phyloP scores from a whole-genome alignment of 2,329 filamentous ascomycete species.

The Atkinsonella hypoxylon region DNA sequence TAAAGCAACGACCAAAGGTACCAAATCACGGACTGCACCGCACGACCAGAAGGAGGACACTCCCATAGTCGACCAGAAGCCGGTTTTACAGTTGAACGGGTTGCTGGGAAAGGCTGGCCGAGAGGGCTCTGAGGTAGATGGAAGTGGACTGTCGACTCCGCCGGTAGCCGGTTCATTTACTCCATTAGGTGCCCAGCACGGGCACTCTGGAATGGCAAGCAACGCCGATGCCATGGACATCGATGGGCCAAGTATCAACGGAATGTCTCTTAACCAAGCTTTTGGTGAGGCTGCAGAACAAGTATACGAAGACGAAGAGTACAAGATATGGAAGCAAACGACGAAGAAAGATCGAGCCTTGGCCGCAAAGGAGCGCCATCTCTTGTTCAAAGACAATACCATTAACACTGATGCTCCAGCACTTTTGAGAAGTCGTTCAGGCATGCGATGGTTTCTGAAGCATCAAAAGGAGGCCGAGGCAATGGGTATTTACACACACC shows the following conservation, averaged over 20 bases:
- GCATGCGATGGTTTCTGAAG: conserved; percentile 80
- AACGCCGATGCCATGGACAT: conserved; percentile 81
- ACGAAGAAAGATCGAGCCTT: conserved; percentile 91
- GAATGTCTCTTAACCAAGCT: conserved; percentile 49
- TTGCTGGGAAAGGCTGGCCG: conserved; percentile 44
- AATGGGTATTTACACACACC: conserved; percentile 27
- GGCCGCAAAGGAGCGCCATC: conserved; percentile 73
- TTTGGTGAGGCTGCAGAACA: conserved; percentile 60
- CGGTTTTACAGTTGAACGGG: conserved; percentile 54
- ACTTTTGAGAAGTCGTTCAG: conserved; percentile 69
- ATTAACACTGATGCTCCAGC: conserved; percentile 83
- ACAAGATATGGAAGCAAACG: conserved; percentile 97
- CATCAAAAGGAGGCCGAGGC: conserved; percentile 60
- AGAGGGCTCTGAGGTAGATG: conserved; percentile 73
- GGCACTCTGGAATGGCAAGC: conserved; percentile 53
- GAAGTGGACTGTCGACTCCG: conserved; percentile 76
- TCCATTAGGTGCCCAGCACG: conserved; percentile 54
- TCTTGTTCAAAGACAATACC: conserved; percentile 74
- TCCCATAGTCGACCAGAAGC: conserved; percentile 64
- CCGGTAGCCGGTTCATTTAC: conserved; percentile 65
- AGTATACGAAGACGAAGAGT: conserved; percentile 81
- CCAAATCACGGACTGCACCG: conserved; percentile 62
- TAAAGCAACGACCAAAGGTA: conserved; percentile 66
- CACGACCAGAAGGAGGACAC: conserved; percentile 68
- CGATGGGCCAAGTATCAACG: conserved; percentile 61